A percentile compares a stretch with the other conserved stretches of the same genome.
These are phyloP conservation scores for Rehmannia glutinosa DNA, from an alignment of 257 asterid genomes.

Conservation along the genomic window DNA sequence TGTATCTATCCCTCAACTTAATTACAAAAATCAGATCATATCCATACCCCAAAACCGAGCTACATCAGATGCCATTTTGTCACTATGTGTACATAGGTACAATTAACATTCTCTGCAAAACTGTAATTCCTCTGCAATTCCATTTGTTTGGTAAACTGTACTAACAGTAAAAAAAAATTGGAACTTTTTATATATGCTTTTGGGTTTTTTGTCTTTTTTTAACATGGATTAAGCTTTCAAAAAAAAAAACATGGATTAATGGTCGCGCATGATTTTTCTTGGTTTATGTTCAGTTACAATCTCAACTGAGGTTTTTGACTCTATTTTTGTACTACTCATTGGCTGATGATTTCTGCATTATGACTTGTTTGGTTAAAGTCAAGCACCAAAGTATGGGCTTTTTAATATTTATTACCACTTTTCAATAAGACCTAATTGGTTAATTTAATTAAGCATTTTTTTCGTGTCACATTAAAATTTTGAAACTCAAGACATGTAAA, in stretches of 20 bases:
- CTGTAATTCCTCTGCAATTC: conserved; percentile 7
- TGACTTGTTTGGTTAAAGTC: conserved; percentile 30
- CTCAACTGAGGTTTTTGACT: conserved; percentile 11
- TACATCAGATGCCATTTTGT: too few species aligned
- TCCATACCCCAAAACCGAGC: too few species aligned
- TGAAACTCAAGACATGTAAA: not conserved
- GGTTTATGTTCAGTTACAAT: conserved; percentile 23
- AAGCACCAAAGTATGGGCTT: conserved; percentile 41
- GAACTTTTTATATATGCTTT: conserved; percentile 4
- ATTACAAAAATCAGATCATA: too few species aligned
- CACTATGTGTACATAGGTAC: too few species aligned
- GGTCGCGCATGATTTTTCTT: conserved; percentile 41
- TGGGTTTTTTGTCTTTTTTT: conserved; percentile 25
- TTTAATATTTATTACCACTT: not conserved
- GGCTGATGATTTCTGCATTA: conserved; percentile 42
- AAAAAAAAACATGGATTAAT: conserved; percentile 32
- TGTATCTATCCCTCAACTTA: too few species aligned
- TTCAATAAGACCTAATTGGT: not conserved
- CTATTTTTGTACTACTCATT: conserved; percentile 38
- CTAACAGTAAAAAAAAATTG: not conserved
- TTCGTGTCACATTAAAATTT: not conserved
- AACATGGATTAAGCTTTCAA: too few species aligned
- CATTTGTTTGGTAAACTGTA: not conserved
- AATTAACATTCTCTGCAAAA: conserved; percentile 29
- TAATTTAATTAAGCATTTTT: not conserved